Conservation (phyloP, 208 protist genomes). For the Paratrypanosoma confusum region DNA sequence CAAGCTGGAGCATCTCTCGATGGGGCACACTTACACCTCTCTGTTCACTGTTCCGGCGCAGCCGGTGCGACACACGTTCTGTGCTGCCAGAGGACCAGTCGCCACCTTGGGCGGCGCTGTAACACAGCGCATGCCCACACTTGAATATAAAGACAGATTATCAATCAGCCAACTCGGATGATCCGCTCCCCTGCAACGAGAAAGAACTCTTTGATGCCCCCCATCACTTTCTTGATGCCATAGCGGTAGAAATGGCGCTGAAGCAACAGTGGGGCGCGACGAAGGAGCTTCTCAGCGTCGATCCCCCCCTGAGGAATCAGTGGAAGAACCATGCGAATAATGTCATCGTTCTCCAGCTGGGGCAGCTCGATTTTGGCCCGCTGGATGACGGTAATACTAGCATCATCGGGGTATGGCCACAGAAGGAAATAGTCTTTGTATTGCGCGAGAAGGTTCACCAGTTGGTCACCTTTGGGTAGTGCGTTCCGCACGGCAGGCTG, state of each 20-base stretch:
- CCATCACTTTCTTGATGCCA: constrained; percentile 45
- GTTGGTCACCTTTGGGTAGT: constrained; percentile 32
- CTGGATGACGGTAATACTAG: constrained; percentile 48
- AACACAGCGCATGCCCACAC: too few species aligned
- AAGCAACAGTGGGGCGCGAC: constrained; percentile 55
- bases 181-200: constrained; percentile 51
- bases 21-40: too few species aligned
- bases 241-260: constrained; percentile 71
- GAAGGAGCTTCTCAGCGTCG: constrained; percentile 26
- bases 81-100: too few species aligned
- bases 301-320: constrained; percentile 64
- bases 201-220: constrained; percentile 49
- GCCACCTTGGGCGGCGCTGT: too few species aligned
- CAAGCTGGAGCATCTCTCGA: too few species aligned
- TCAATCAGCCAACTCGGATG: constrained; percentile 37
- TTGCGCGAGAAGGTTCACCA: constrained; percentile 26
- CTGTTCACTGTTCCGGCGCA: too few species aligned
- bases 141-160: constrained; percentile 1
- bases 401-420: constrained; percentile 70
- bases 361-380: constrained; percentile 60
- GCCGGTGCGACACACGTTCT: too few species aligned
- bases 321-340: constrained; percentile 46
- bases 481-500: constrained; percentile 47
- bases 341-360: constrained; percentile 28
- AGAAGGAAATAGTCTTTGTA: constrained; percentile 63